Base-by-base conservation (phyloP, 305 asterid genomes). In the Andrographis paniculata region DNA sequence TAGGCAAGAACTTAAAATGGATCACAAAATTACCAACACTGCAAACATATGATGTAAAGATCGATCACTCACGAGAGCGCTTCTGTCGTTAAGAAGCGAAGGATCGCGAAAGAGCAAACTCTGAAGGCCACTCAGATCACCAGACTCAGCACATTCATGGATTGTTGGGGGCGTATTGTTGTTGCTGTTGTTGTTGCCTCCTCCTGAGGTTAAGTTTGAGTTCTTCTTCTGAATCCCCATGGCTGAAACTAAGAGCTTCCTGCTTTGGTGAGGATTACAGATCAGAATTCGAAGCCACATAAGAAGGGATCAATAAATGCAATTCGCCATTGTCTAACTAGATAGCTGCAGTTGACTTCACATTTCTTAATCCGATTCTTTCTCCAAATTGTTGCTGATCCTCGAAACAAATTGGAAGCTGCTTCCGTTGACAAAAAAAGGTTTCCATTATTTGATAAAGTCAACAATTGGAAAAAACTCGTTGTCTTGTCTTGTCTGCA, bases 191-290 rank as follows among this genome's bases (percentile, higher is more conserved):
- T 35, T 24, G 17, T 15, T 52, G 14, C 22, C 13, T 5, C 45
- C 45, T 17, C 21, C 48, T 5, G 48, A 4, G 17, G 12, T 31
- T 23, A 50, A 46, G 53, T 58, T 66, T 8, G 65, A 37, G 22
- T 61, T 50, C 71, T 72, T 72, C 53, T 72, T 75, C 22, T 68
- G 45, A 58, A 68, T 72, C 64, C 79, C 68, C 79, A 72, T 72
- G 8, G 4, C 30, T 8, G 4, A 24, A 24, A n/a, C n/a, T 24
- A 24, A 24, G 4, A 3, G 8, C 4, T 24, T 24, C 30, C 30
- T 24, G 30, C 30, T 3, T 4, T 24, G 8, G 30, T 24, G 30
- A 24, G 4, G 30, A 24, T 24, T 3, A 4, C 30, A 8, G 30
- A 24, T 4, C 30, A n/a, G n/a, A n/a, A n/a, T n/a, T n/a, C n/a